Evolutionary conservation across 2,329 filamentous ascomycete species (phyloP).

Genomic region (Dothistroma septosporum): DNA sequence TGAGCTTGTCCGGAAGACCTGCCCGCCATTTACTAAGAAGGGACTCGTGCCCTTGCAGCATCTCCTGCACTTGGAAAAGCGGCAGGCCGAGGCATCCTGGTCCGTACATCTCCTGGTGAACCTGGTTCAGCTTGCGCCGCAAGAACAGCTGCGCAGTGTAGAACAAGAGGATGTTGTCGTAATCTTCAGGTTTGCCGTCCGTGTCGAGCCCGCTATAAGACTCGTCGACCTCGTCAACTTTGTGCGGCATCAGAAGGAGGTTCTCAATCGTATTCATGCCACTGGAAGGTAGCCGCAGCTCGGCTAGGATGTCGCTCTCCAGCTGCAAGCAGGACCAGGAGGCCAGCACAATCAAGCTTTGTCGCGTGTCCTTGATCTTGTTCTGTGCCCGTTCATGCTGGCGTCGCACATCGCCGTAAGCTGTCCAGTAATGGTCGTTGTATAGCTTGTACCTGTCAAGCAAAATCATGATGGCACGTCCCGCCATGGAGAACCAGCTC

Average conservation of each 20-base stretch:
- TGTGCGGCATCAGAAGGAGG: conserved; percentile 64
- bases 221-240: conserved; percentile 38
- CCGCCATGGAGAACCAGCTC: conserved; percentile 61
- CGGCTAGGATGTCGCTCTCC: conserved; percentile 90
- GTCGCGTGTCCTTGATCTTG: conserved; percentile 32
- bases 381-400: conserved; percentile 28
- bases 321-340: conserved; percentile 94
- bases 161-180: conserved; percentile 49
- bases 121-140: conserved; percentile 53
- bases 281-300: conserved; percentile 62
- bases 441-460: conserved; percentile 63
- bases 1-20: conserved; percentile 50
- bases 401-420: conserved; percentile 36
- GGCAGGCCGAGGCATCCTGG: conserved; percentile 24
- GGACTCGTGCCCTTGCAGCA: conserved; percentile 32
- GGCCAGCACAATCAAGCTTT: conserved; percentile 54
- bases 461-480: conserved; percentile 63
- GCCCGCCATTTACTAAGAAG: conserved; percentile 51
- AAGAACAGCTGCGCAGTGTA: conserved; percentile 61
- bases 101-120: conserved; percentile 54
- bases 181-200: conserved; percentile 16
- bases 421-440: conserved; percentile 32
- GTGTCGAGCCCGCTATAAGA: conserved; percentile 25
- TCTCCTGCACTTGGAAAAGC: conserved; percentile 26
- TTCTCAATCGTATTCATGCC: conserved; percentile 56